These are phyloP conservation scores for Aspergillus pseudonomiae DNA, from an alignment of 2,329 filamentous ascomycete species.

Conservation along the genomic window DNA sequence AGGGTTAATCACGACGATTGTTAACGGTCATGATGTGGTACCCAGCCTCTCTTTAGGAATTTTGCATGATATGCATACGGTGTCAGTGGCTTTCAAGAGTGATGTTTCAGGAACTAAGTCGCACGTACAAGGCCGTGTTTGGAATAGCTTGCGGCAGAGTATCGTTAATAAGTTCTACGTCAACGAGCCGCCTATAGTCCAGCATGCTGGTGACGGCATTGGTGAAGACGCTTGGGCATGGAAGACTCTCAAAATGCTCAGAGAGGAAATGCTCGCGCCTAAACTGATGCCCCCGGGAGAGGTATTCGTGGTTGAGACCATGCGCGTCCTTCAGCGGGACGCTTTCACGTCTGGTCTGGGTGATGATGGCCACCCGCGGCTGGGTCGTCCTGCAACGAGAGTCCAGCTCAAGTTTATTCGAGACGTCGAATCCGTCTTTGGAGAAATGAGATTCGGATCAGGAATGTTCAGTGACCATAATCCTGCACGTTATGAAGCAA, in stretches of 20 bases:
- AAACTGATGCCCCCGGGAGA: slow-evolving; percentile 77
- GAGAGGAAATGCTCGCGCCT: slow-evolving; percentile 67
- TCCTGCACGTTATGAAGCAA: slow-evolving; percentile 72
- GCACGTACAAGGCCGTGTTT: slow-evolving; percentile 68
- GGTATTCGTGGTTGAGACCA: slow-evolving; percentile 72
- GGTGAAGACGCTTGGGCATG: slow-evolving; percentile 72
- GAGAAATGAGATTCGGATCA: slow-evolving; percentile 70
- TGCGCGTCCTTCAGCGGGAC: slow-evolving; percentile 67
- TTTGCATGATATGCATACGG: slow-evolving; percentile 73
- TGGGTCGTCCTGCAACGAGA: slow-evolving; percentile 69
- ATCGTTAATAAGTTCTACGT: slow-evolving; percentile 65
- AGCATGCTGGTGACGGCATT: slow-evolving; percentile 52
- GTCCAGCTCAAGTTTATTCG: slow-evolving; percentile 71
- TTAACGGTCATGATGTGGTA: slow-evolving; percentile 74
- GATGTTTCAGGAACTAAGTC: slow-evolving; percentile 69
- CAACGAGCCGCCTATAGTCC: slow-evolving; percentile 46
- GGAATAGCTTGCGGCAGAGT: slow-evolving; percentile 65
- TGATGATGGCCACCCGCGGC: slow-evolving; percentile 46
- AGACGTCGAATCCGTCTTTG: slow-evolving; percentile 71
- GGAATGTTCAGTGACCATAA: slow-evolving; percentile 78
- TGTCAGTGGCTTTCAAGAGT: slow-evolving; percentile 72
- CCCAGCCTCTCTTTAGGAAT: slow-evolving; percentile 73
- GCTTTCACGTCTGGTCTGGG: slow-evolving; percentile 56
- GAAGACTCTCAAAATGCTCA: slow-evolving; percentile 66
- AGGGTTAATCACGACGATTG: slow-evolving; percentile 73